Base-by-base conservation (phyloP, 1,139 yeast genomes). In the Protomyces macrosporus region DNA sequence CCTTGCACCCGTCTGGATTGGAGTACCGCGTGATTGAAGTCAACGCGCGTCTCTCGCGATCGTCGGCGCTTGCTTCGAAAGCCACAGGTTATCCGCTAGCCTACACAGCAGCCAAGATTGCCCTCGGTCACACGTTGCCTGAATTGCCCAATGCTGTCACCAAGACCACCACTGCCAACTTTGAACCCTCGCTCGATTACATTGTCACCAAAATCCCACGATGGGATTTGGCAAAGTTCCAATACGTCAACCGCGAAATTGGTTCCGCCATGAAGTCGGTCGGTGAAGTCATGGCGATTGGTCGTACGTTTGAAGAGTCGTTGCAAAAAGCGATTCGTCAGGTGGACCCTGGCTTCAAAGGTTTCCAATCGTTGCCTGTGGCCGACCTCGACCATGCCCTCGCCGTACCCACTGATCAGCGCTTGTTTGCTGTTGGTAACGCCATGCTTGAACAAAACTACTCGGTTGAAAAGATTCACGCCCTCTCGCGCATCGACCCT, bases 41-140 rank as follows among this genome's bases (percentile, higher is more conserved):
- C 70, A 93, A 93, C 74, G 98, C 98, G 57, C 87, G 98, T 78
- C 82, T 93, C 71, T 91, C 98, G 53, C 86, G 98, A 76, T 93
- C 98, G 45, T 90, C 98, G 36, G 98, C 98, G 57, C 83, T 93
- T 71, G 98, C 98, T 53, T 91, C 98, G 51, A 93, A 93, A 79
- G 98, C 98, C 54, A 93, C 98, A 55, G 98, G 98, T 70, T 93
- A 93, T 75, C 98, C 98, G 69, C 84, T 93, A 72, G 98, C 98
- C 61, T 93, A 91, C 78, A 93, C 97, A 65, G 98, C 98, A 71
- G 98, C 98, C 67, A 93, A 93, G 79, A 87, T 91, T 71, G 98
- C 95, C 62, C 82, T 93, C 67, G 97, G 97, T 69, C 90, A 88
- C 79, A 90, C 98, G 45, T 82, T 93, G 70, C 96, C 97, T 53